Evolutionary conservation across 371 early-diverging fungal genomes (phyloP).

Genomic region (Haplosporangium sp.): DNA sequence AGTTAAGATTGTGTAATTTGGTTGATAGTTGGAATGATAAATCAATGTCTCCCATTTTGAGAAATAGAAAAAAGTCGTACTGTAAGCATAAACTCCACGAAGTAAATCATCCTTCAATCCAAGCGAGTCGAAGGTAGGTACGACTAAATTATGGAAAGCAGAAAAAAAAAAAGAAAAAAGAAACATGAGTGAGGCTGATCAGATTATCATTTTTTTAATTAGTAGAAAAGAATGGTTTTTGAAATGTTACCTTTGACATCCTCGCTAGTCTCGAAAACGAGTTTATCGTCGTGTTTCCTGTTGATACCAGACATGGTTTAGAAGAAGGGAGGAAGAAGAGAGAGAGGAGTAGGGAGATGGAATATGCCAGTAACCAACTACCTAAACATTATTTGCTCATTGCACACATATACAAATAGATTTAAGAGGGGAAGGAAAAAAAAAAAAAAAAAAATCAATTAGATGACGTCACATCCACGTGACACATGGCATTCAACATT

Average conservation of each 20-base stretch:
- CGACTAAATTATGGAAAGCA: conserved; percentile 62
- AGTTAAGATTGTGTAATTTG: neutral
- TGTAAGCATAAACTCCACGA: conserved; percentile 98
- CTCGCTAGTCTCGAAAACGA: conserved; percentile 75
- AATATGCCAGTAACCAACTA: neutral
- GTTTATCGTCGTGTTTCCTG: conserved; percentile 67
- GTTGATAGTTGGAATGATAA: no score
- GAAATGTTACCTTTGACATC: conserved; percentile 61
- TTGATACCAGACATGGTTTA: conserved; percentile 50
- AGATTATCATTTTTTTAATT: neutral
- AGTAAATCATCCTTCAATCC: conserved; percentile 94
- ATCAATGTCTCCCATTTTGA: neutral
- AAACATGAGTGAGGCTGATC: neutral
- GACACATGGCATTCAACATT: no score
- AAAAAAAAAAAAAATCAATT: neutral
- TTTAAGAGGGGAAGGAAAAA: neutral
- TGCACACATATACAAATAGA: no score
- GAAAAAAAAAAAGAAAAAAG: no score
- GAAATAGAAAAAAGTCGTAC: conserved; percentile 38
- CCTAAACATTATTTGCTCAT: neutral
- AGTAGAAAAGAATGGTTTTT: no score
- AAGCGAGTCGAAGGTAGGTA: conserved; percentile 94
- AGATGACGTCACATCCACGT: no score
- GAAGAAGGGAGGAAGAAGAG: neutral
- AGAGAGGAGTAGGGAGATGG: no score